Conservation (phyloP, 768 basidiomycete genomes). For the Tylopilus subfusipes region DNA sequence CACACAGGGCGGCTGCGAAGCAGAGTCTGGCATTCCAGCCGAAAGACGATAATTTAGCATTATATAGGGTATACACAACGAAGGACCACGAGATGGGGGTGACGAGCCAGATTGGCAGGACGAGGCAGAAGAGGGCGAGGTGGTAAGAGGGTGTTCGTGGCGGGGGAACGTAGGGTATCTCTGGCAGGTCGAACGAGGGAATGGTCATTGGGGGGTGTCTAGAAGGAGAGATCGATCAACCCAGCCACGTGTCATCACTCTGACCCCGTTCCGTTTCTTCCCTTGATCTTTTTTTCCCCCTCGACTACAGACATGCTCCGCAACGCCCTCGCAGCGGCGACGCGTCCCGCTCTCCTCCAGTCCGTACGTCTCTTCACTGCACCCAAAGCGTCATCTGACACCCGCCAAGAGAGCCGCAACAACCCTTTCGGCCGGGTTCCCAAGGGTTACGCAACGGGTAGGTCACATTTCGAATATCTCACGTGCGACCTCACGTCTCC, state of each 20-base stretch:
- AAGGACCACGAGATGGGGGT: constrained; percentile 66
- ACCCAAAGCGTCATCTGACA: not conserved
- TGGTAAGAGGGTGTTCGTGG: constrained; percentile 53
- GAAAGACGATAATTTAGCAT: constrained; percentile 41
- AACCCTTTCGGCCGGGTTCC: constrained; percentile 75
- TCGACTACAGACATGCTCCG: constrained; percentile 49
- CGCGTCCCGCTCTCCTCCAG: constrained; percentile 50
- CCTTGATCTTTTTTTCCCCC: constrained; percentile 30
- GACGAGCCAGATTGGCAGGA: constrained; percentile 62
- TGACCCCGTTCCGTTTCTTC: constrained; percentile 29
- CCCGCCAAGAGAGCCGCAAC: constrained; percentile 60
- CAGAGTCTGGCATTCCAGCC: constrained; percentile 35
- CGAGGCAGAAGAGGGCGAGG: constrained; percentile 49
- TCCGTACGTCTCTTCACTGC: constrained; percentile 42
- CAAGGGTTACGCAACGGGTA: constrained; percentile 70
- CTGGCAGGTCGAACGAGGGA: constrained; percentile 15
- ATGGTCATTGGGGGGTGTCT: too few species aligned
- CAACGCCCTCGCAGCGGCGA: constrained; percentile 54
- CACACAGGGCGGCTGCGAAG: constrained; percentile 53
- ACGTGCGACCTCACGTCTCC: constrained; percentile 4
- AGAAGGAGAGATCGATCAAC: not conserved
- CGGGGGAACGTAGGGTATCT: constrained; percentile 38
- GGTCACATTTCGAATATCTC: constrained; percentile 22
- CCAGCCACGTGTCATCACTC: constrained; percentile 7
- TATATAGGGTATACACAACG: constrained; percentile 45